phyloP scores from a whole-genome alignment of 2,329 filamentous ascomycete species.

The Periconia sp. region DNA sequence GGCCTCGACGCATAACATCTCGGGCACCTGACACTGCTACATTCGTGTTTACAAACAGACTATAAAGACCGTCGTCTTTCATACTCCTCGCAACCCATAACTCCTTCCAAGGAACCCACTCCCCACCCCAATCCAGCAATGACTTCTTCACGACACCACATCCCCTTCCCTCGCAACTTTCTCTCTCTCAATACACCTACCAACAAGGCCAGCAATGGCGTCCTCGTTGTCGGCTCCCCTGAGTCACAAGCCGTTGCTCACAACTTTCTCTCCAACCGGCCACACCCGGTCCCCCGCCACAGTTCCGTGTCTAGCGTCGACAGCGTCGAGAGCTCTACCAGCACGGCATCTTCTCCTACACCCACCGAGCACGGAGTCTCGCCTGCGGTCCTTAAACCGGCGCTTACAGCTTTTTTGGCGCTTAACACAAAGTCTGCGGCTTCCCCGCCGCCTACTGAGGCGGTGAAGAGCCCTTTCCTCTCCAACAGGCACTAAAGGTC shows the following conservation, averaged over 20 bases:
- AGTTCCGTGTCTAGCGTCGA: conserved; percentile 36
- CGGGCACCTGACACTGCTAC: neutral
- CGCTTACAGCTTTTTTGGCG: conserved; percentile 39
- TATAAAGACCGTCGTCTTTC: conserved; percentile 2
- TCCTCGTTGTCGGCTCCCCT: conserved; percentile 15
- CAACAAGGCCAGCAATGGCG: conserved; percentile 22
- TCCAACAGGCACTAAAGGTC: conserved; percentile 36
- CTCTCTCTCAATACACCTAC: conserved; percentile 44
- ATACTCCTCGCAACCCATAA: neutral
- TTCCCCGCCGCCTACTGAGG: conserved; percentile 27
- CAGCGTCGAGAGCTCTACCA: conserved; percentile 25
- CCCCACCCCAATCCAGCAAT: conserved; percentile 34
- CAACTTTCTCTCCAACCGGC: conserved; percentile 46
- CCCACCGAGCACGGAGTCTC: conserved; percentile 27
- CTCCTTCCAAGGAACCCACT: conserved; percentile 8
- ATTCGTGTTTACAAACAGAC: too few relatives aligned
- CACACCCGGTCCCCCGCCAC: conserved; percentile 26
- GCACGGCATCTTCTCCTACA: conserved; percentile 37
- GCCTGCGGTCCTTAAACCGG: conserved; percentile 32
- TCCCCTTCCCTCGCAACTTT: conserved; percentile 43
- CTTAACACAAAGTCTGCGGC: conserved; percentile 41
- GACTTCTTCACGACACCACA: conserved; percentile 43
- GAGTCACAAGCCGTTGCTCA: conserved; percentile 33
- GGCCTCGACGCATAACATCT: conserved; percentile 12
- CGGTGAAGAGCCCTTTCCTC: conserved; percentile 35